Percentiles rank a stretch among this genome's conserved stretches.
phyloP scores from a whole-genome alignment of 2,329 filamentous ascomycete species.

The Rutstroemia sp. region DNA sequence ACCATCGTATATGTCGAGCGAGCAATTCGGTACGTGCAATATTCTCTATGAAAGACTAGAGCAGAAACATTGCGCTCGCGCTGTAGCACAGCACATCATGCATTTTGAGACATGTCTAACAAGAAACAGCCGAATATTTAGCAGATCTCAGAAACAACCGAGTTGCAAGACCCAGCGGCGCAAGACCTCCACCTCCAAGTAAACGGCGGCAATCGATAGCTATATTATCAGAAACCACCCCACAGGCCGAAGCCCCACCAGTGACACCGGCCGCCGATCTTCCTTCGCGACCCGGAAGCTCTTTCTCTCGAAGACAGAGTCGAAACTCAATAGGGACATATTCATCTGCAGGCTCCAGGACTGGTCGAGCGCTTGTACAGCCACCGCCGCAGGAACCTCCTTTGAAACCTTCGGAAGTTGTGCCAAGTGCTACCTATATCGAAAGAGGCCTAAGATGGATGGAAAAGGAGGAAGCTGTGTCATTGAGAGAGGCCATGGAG shows the following conservation, averaged over 20 bases:
- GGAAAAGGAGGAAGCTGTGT: constrained; percentile 70
- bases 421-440: constrained; percentile 62
- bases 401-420: constrained; percentile 51
- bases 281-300: constrained; percentile 22
- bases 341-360: constrained; percentile 24
- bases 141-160: constrained; percentile 63
- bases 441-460: constrained; percentile 70
- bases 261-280: constrained; percentile 15
- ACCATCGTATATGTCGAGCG: constrained; percentile 57
- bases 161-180: constrained; percentile 60
- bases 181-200: constrained; percentile 52
- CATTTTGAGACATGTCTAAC: constrained; percentile 13
- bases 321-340: constrained; percentile 26
- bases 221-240: constrained; percentile 28
- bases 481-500: constrained; percentile 64
- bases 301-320: constrained; percentile 23
- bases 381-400: constrained; percentile 27
- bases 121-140: constrained; percentile 56
- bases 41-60: background rate
- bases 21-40: constrained; percentile 52
- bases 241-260: constrained; percentile 9
- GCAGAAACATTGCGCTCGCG: too few relatives aligned
- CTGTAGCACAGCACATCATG: background rate
- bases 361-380: constrained; percentile 24
- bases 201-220: constrained; percentile 23